Conservation (phyloP, 2,329 filamentous ascomycete genomes). For the Nemania sp. region DNA sequence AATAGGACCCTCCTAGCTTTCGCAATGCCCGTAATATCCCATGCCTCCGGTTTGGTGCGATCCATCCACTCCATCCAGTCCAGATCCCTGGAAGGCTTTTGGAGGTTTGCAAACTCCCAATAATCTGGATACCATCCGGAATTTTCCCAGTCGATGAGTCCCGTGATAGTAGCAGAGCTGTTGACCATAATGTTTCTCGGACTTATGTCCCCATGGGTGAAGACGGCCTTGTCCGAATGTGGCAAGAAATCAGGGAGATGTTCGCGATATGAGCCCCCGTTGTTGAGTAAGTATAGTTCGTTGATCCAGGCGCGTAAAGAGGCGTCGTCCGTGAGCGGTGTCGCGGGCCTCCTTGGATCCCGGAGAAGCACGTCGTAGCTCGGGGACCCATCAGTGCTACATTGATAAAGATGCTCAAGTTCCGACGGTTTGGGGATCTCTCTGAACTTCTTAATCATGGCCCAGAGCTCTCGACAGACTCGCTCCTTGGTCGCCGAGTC, state of each 20-base stretch:
- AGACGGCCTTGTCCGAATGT: neutral
- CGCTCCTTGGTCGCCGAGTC: neutral
- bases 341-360: neutral
- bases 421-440: neutral
- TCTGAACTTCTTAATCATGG: neutral
- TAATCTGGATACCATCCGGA: neutral
- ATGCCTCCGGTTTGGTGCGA: neutral
- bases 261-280: neutral
- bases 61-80: constrained; percentile 1
- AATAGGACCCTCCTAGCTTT: neutral
- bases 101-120: neutral
- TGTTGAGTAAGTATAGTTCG: neutral
- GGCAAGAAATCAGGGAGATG: neutral
- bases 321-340: neutral
- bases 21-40: neutral
- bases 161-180: neutral
- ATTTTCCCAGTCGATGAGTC: neutral
- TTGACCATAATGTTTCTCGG: constrained; percentile 1
- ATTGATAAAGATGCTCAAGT: neutral
- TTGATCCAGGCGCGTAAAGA: neutral
- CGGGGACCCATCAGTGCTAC: neutral
- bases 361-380: neutral
- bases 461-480: neutral
- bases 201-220: neutral
- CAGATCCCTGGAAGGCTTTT: neutral